phyloP scores from a whole-genome alignment of 805 yeast species.

The Teunomyces aglyptinius region DNA sequence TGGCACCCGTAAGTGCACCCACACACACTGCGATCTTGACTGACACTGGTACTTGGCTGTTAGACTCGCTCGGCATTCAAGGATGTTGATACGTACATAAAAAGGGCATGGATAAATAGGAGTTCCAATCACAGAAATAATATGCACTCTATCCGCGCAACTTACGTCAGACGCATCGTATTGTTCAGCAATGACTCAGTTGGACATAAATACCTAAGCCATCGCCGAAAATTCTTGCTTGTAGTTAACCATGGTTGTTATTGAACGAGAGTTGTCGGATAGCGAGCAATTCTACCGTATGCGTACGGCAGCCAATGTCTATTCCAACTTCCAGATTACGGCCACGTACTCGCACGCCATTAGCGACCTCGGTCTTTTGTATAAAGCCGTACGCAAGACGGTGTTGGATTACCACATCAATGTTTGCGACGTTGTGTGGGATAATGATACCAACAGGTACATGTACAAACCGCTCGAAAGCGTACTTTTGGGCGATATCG shows the following conservation, averaged over 20 bases:
- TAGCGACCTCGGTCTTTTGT: conserved; percentile 14
- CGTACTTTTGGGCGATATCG: conserved; percentile 25
- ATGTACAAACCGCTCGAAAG: conserved; percentile 23
- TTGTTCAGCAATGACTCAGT: too few species aligned
- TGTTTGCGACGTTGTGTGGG: conserved; percentile 28
- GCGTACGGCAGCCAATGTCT: conserved; percentile 29
- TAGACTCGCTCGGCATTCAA: conserved; percentile 2
- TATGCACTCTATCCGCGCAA: too few species aligned
- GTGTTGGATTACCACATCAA: conserved; percentile 35
- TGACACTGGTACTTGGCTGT: conserved; percentile 29
- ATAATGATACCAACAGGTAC: conserved; percentile 10
- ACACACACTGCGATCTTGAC: conserved; percentile 30
- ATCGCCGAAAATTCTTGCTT: too few species aligned
- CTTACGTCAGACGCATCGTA: too few species aligned
- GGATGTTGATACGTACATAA: background rate
- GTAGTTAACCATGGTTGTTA: background rate
- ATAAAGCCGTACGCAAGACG: conserved; percentile 28
- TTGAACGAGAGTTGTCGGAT: conserved; percentile 25
- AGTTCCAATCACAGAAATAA: too few species aligned
- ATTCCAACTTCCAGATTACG: conserved; percentile 33
- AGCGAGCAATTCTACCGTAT: conserved; percentile 36
- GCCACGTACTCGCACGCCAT: conserved; percentile 28
- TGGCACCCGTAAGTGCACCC: conserved; percentile 36
- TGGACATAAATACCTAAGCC: too few species aligned
- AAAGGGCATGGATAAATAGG: background rate